Evolutionary conservation across 345 rosid species (phyloP).

Genomic region (Excoecaria agallocha): DNA sequence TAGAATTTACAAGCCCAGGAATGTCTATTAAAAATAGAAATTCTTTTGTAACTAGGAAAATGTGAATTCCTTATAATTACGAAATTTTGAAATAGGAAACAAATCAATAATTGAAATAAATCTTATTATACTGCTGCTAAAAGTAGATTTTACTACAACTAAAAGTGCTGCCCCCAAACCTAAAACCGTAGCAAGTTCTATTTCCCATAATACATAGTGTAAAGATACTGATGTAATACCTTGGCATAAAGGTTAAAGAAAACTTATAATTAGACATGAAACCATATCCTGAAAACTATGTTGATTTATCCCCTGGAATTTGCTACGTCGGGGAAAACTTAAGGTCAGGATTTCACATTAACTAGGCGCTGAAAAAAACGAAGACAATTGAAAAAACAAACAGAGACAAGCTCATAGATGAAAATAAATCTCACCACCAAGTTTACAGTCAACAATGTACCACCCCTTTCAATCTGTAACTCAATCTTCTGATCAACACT

Average conservation of each 20-base stretch:
- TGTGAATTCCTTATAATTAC: no score
- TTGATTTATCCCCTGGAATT: background rate
- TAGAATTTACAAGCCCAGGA: no score
- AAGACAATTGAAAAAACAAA: background rate
- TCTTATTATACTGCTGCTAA: no score
- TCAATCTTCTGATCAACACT: slow-evolving; percentile 60
- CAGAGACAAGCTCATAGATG: background rate
- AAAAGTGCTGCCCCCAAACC: no score
- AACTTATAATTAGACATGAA: background rate
- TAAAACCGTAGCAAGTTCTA: background rate
- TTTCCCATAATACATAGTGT: background rate
- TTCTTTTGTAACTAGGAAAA: no score
- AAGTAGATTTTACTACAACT: no score
- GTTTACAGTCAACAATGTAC: slow-evolving; percentile 54
- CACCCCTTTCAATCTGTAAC: slow-evolving; percentile 91
- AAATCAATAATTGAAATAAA: no score
- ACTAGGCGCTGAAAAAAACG: background rate
- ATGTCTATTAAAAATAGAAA: no score
- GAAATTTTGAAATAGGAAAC: no score
- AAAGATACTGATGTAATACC: slow-evolving; percentile 1
- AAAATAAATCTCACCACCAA: slow-evolving; percentile 57
- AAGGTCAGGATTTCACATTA: background rate
- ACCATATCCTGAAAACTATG: background rate
- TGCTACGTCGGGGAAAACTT: background rate
- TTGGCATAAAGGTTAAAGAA: background rate